Base-by-base conservation (phyloP, 148 eudicot genomes). In the Vaccinium darrowii region DNA sequence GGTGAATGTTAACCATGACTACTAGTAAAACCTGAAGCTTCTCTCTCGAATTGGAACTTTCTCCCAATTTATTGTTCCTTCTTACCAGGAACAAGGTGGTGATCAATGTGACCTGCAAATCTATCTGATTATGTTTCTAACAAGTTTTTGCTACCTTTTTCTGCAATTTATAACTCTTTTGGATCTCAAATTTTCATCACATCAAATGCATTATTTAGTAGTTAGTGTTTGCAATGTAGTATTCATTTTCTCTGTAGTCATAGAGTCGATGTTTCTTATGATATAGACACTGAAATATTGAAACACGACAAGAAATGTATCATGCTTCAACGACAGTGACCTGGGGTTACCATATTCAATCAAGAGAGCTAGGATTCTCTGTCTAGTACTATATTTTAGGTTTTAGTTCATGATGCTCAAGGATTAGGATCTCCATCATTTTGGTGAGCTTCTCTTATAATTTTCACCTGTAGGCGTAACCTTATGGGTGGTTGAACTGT, bases 11-110 rank as follows among this genome's bases (percentile, higher is more conserved):
- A 13, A 49, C 67, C 53, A 49, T 50, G 8, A 69, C 47, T 39
- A 43, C 77, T 67, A 69, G 50, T 50, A 36, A 8, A 82, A 58
- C 77, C 23, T 82, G 84, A 50, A 82, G 1, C 36, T 51, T 69
- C 36, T 56, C 65, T 79, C 21, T 79, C 81, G 2, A 78, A 14
- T 25, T 25, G 27, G 18, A 78, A 78, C 43, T 54, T 78, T 78
- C 23, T 78, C 21, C 62, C 60, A 21, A 25, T 25, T 12, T 5
- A 4, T 10, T 14, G 16, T 5, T 39, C 9, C 43, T 15, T 79
- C 56, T 78, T 50, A 52, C 25, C 63, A 8, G 81, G 67, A 56
- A 79, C 13, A 19, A 30, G 82, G 16, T 56, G 4, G 54, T 79
- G 54, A 79, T 79, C 43, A 5, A 79, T 30, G 75, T 18, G 63